Evolutionary conservation across 78 protist species (phyloP), one percentile per base, ranked within the genome.

Genomic region (Dictyostelium citrinum): DNA sequence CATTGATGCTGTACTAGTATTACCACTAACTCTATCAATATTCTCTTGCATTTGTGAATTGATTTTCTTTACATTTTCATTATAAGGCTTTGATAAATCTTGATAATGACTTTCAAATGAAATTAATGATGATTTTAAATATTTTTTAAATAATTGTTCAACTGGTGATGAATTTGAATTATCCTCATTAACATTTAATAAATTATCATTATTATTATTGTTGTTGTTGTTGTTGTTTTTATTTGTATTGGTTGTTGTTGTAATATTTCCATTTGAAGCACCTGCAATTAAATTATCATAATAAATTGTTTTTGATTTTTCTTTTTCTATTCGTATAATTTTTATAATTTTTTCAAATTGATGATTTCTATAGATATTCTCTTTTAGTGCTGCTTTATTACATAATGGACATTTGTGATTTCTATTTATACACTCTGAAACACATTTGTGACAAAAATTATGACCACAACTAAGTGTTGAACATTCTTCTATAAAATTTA

Each of bases 321-420:
- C 93, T 49, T 88, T 88, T 46, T 88, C 93, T 1, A 4, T 3
- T 16, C 71, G 67, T 35, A 88, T 77, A 31, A 88, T 88, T 9
- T 72, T 35, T 20, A 90, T 90, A n/a, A 90, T 14, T 27, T 83
- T 82, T 33, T 90, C 95, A 29, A 90, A 45, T 43, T 90, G 95
- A 64, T 76, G 84, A 64, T 90, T 90, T 35, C 39, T 90, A 14
- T 81, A 68, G 2, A 90, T 24, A 24, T 33, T 45, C 24, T 90
- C 95, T 71, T 81, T 90, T 11, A 79, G 55, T 5, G 86, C 33
- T 7, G 45, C 16, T 29, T 84, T 46, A 77, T 77, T 90, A 70
- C 95, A 90, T 5, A 70, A 64, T 46, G 95, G 95, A 51, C 95
- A 90, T 67, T 81, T 90, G 51, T 90, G 86, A 76, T 90, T 90